Percentiles rank a stretch among this genome's conserved stretches.
phyloP scores from a whole-genome alignment of 805 yeast species.

The Isabelozyma gotoi region DNA sequence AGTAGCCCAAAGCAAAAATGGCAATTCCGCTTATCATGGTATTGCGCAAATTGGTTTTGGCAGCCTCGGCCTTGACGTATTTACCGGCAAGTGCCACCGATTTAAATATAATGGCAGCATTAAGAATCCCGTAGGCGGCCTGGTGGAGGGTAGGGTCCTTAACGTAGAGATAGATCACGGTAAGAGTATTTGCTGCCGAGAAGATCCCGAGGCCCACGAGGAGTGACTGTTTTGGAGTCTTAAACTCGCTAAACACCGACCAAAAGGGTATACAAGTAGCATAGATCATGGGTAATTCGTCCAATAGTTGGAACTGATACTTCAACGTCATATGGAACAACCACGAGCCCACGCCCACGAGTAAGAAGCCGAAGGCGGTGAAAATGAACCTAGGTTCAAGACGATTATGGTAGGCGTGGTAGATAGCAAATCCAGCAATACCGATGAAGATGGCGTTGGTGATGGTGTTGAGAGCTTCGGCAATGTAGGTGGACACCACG shows the following conservation, averaged over 20 bases:
- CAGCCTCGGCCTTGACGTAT: conserved; percentile 51
- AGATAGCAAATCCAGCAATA: conserved; percentile 62
- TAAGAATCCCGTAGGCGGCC: conserved; percentile 75
- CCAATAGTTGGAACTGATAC: conserved; percentile 87
- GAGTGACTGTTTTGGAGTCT: conserved; percentile 35
- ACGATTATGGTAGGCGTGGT: conserved; percentile 56
- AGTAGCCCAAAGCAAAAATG: conserved; percentile 70
- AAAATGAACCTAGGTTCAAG: conserved; percentile 71
- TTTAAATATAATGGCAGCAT: conserved; percentile 66
- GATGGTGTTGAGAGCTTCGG: conserved; percentile 85
- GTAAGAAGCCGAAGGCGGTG: conserved; percentile 74
- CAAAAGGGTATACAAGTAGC: conserved; percentile 95
- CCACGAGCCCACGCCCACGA: conserved; percentile 95
- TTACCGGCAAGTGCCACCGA: conserved; percentile 51
- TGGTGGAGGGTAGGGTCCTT: conserved; percentile 90
- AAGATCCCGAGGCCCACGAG: conserved; percentile 48
- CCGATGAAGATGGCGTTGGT: conserved; percentile 64
- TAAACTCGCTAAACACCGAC: conserved; percentile 69
- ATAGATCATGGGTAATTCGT: conserved; percentile 97
- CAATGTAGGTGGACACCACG: conserved; percentile 79
- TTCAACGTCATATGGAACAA: conserved; percentile 92
- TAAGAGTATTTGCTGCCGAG: conserved; percentile 58
- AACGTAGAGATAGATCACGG: conserved; percentile 67
- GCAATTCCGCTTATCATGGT: conserved; percentile 61
- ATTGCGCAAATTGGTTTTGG: conserved; percentile 48